Evolutionary conservation across 2,329 filamentous ascomycete species (phyloP).

Genomic region (Diplodia intermedia): DNA sequence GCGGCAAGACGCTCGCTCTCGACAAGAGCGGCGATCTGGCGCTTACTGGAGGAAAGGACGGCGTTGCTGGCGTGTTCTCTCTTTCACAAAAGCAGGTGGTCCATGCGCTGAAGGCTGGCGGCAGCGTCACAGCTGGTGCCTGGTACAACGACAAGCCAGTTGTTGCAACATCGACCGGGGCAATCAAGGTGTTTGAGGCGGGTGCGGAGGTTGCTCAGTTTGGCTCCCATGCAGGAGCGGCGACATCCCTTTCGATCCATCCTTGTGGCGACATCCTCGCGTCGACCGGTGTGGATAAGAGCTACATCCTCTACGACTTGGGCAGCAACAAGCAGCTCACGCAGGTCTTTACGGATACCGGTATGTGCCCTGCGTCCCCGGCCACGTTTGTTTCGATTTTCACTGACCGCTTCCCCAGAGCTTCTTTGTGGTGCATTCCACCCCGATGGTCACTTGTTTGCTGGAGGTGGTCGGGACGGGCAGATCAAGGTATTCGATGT

Average conservation of each 20-base stretch:
- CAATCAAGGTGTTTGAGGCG: slow-evolving; percentile 78
- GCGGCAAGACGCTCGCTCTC: slow-evolving; percentile 63
- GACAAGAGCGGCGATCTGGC: slow-evolving; percentile 69
- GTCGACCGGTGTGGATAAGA: slow-evolving; percentile 90
- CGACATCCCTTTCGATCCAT: slow-evolving; percentile 79
- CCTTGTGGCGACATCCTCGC: slow-evolving; percentile 83
- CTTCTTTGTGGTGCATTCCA: slow-evolving; percentile 85
- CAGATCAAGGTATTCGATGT: slow-evolving; percentile 90
- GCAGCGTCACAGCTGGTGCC: slow-evolving; percentile 69
- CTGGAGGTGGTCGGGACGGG: slow-evolving; percentile 78
- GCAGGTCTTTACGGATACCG: slow-evolving; percentile 79
- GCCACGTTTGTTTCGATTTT: neutral
- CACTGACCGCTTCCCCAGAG: slow-evolving; percentile 57
- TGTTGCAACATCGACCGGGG: slow-evolving; percentile 76
- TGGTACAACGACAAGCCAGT: slow-evolving; percentile 74
- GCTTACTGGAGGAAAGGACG: slow-evolving; percentile 76
- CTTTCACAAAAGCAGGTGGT: slow-evolving; percentile 78
- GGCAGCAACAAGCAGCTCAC: slow-evolving; percentile 70
- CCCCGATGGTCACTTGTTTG: slow-evolving; percentile 93
- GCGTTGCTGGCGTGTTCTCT: slow-evolving; percentile 78
- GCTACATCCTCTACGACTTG: slow-evolving; percentile 88
- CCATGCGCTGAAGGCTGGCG: slow-evolving; percentile 67
- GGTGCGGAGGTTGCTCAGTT: slow-evolving; percentile 74
- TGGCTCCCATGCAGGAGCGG: slow-evolving; percentile 81
- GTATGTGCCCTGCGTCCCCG: slow-evolving; percentile 60